Conservation (phyloP, 495 filamentous ascomycete species). For the Penicillium daleae region DNA sequence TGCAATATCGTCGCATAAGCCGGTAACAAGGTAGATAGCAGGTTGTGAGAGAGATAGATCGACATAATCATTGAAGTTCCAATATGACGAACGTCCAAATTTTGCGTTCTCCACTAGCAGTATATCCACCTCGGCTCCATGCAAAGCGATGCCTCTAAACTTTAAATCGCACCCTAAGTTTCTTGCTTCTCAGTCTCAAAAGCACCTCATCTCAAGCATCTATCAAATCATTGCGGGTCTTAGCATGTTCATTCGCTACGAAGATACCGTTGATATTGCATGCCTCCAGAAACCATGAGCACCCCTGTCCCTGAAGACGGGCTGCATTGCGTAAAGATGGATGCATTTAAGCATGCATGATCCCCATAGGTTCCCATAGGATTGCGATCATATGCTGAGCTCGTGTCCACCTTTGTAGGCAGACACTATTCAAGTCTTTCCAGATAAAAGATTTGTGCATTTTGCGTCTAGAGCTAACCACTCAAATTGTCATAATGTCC, state of each 20-base stretch:
- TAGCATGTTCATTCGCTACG: slow-evolving; percentile 10
- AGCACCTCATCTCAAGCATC: slow-evolving; percentile 35
- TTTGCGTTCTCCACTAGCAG: background rate
- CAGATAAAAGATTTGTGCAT: no score
- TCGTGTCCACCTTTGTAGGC: no score
- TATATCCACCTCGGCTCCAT: slow-evolving; percentile 3
- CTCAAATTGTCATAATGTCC: slow-evolving; percentile 18
- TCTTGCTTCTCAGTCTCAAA: background rate
- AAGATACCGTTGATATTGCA: background rate
- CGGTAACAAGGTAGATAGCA: no score
- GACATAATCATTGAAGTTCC: background rate
- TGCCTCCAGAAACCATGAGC: slow-evolving; percentile 3
- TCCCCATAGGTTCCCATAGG: background rate
- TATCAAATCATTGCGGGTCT: slow-evolving; percentile 34
- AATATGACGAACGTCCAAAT: background rate
- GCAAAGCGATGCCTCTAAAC: background rate
- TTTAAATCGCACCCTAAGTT: slow-evolving; percentile 7
- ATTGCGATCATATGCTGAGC: background rate
- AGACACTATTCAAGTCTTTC: no score
- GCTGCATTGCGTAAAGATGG: background rate
- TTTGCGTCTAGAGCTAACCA: background rate
- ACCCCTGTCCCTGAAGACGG: slow-evolving; percentile 2
- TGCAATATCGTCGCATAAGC: no score
- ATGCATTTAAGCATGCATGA: slow-evolving; percentile 13
- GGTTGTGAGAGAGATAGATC: no score